Conservation (phyloP, 352 stramenopile species). For the Pythium periplocum region DNA sequence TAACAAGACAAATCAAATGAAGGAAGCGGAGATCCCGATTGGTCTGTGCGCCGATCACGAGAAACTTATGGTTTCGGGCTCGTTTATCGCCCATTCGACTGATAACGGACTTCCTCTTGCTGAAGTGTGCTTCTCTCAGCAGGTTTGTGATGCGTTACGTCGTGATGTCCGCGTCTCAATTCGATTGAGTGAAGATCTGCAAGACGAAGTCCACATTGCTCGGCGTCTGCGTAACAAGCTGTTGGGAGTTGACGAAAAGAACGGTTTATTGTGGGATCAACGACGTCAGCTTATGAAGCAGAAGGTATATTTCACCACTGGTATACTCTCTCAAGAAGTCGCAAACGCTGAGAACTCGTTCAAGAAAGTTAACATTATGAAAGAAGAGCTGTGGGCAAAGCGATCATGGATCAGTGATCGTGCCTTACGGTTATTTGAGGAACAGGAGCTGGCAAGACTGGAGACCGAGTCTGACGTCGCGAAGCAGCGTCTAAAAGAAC, state of each 20-base stretch:
- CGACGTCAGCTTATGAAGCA: slow-evolving; percentile 24
- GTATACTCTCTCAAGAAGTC: slow-evolving; percentile 18
- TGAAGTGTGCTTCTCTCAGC: slow-evolving; percentile 15
- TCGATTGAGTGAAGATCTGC: slow-evolving; percentile 16
- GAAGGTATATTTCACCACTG: slow-evolving; percentile 20
- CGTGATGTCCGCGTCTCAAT: slow-evolving; percentile 11
- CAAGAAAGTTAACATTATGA: slow-evolving; percentile 39
- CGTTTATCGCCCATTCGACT: neutral
- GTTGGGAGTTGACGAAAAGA: slow-evolving; percentile 9
- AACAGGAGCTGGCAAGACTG: slow-evolving; percentile 19
- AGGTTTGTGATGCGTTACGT: neutral
- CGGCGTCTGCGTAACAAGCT: slow-evolving; percentile 15
- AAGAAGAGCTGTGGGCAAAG: slow-evolving; percentile 32
- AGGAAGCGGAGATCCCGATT: slow-evolving; percentile 1
- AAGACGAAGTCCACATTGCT: slow-evolving; percentile 27
- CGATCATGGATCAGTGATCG: slow-evolving; percentile 29
- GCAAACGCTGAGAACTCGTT: slow-evolving; percentile 30
- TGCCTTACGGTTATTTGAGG: slow-evolving; percentile 21
- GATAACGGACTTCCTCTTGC: slow-evolving; percentile 4
- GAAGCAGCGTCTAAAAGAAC: slow-evolving; percentile 3
- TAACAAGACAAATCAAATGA: too few species aligned
- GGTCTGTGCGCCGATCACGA: slow-evolving; percentile 11
- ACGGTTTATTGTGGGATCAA: slow-evolving; percentile 24
- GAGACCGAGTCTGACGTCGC: slow-evolving; percentile 5
- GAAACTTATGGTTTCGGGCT: slow-evolving; percentile 8